Evolutionary conservation across 1,139 yeast genomes (phyloP), one percentile per base, ranked within the genome.

Genomic region (Yamadazyma sp.): DNA sequence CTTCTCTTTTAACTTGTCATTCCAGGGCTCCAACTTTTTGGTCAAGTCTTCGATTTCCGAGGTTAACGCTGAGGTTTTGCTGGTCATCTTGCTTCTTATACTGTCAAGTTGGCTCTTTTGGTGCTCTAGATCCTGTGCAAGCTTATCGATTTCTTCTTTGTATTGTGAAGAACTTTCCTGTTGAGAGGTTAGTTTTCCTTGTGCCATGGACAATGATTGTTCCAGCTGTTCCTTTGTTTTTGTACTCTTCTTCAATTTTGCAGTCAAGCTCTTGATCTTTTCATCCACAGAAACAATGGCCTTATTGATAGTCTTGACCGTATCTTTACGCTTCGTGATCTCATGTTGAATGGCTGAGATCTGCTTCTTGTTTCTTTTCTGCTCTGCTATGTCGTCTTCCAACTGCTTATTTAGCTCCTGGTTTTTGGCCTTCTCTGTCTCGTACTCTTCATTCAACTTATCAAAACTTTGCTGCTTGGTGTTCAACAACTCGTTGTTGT

Each of bases 1-100:
- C 43, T 83, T 84, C 18, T 75, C 75, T 44, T 79, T 81, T 29
- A 89, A 67, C 48, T 81, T 76, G 26, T 76, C 81, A 45, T 79
- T 81, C 94, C 95, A 89, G 0, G 98, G 98, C 46, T 87, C 92
- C 7, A 89, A 63, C 46, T 82, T 70, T 8, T 71, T 72, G 53
- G 87, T 94, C 30, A 82, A 64, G 5, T 55, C 51, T 49, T 81
- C 87, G 39, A 88, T 82, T 53, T 84, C 73, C 15, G 72, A 73
- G 0, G 88, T 77, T 43, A 81, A 76, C 2, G 64, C 77, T 11
- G 81, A 75, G 0, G 95, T 92, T 55, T 88, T 87, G 39, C 80
- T 83, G 12, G 88, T 81, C 40, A 92, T 69, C 23, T 79, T 79
- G 9, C 71, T 54, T 53, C 92, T 80, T 15, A 91, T 82, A 28